Conservation (phyloP, 2,329 filamentous ascomycete species). For the Atkinsonella texensis region DNA sequence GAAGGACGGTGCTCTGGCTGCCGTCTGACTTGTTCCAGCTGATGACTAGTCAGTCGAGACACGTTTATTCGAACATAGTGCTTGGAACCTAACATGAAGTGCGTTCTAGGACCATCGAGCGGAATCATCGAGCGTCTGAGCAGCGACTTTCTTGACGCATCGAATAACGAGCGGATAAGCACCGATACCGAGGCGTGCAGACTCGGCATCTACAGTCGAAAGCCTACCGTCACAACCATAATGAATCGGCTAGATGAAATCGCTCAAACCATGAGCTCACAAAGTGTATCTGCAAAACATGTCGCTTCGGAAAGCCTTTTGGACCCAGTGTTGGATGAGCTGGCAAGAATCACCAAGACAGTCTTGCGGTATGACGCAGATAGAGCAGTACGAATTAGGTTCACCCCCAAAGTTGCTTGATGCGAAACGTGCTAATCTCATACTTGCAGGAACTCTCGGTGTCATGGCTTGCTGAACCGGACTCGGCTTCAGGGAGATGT, state of each 20-base stretch:
- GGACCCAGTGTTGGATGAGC: slow-evolving; percentile 15
- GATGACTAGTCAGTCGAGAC: slow-evolving; percentile 28
- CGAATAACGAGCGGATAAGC: slow-evolving; percentile 19
- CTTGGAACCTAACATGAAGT: neutral
- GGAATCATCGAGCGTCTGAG: slow-evolving; percentile 17
- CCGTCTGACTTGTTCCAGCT: slow-evolving; percentile 29
- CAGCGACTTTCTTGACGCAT: slow-evolving; percentile 19
- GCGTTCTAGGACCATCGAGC: slow-evolving; percentile 9
- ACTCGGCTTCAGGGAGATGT: slow-evolving; percentile 9
- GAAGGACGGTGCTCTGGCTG: slow-evolving; percentile 28
- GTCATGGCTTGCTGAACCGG: slow-evolving; percentile 28
- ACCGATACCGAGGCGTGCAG: slow-evolving; percentile 10
- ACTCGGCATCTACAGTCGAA: slow-evolving; percentile 20
- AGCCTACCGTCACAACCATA: slow-evolving; percentile 17
- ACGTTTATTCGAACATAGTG: neutral
- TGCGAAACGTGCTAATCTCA: neutral
- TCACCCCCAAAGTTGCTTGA: neutral
- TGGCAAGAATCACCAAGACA: slow-evolving; percentile 23
- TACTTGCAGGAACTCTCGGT: slow-evolving; percentile 21
- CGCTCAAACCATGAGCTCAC: slow-evolving; percentile 14
- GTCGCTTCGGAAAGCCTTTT: slow-evolving; percentile 11
- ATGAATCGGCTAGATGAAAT: slow-evolving; percentile 24
- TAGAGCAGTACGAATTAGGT: slow-evolving; percentile 11
- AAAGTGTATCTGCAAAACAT: slow-evolving; percentile 14
- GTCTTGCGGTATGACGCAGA: slow-evolving; percentile 12